These are phyloP conservation scores for Albifimbria verrucaria DNA, from an alignment of 2,329 filamentous ascomycete genomes.

Conservation along the genomic window DNA sequence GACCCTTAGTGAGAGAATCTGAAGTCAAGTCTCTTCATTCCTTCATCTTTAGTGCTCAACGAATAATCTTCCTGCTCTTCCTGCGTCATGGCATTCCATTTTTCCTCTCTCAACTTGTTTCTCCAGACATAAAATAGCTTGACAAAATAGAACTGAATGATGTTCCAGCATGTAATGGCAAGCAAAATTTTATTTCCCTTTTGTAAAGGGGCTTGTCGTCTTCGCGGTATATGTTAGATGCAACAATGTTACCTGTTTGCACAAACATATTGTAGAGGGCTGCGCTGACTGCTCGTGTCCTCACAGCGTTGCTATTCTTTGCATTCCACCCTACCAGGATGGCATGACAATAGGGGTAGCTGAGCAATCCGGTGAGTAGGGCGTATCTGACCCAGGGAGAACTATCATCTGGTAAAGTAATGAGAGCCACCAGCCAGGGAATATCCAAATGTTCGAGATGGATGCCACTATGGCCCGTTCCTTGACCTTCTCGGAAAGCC, in stretches of 20 bases:
- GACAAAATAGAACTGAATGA: slow-evolving; percentile 39
- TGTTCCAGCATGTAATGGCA: slow-evolving; percentile 43
- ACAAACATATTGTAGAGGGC: slow-evolving; percentile 59
- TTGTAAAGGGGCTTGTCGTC: slow-evolving; percentile 52
- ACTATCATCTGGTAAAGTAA: slow-evolving; percentile 31
- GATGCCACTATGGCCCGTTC: slow-evolving; percentile 43
- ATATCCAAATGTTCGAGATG: slow-evolving; percentile 46
- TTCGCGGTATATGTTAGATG: slow-evolving; percentile 40
- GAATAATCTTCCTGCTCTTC: slow-evolving; percentile 47
- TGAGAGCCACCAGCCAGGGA: slow-evolving; percentile 43
- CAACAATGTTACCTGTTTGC: slow-evolving; percentile 40
- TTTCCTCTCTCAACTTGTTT: slow-evolving; percentile 39
- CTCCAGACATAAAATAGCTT: slow-evolving; percentile 47
- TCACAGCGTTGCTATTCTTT: slow-evolving; percentile 59
- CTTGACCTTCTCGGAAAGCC: slow-evolving; percentile 39
- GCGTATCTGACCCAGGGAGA: slow-evolving; percentile 41
- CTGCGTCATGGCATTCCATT: slow-evolving; percentile 40
- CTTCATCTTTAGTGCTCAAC: slow-evolving; percentile 47
- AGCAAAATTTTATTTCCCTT: slow-evolving; percentile 46
- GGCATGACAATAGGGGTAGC: slow-evolving; percentile 44
- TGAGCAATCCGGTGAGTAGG: slow-evolving; percentile 33
- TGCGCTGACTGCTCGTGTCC: slow-evolving; percentile 58
- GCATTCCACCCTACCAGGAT: slow-evolving; percentile 55
- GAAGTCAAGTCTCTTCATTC: slow-evolving; percentile 53
- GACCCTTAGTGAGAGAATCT: slow-evolving; percentile 43